Evolutionary conservation across 1,139 yeast species (phyloP).

Genomic region (Suhomyces guaymorum): DNA sequence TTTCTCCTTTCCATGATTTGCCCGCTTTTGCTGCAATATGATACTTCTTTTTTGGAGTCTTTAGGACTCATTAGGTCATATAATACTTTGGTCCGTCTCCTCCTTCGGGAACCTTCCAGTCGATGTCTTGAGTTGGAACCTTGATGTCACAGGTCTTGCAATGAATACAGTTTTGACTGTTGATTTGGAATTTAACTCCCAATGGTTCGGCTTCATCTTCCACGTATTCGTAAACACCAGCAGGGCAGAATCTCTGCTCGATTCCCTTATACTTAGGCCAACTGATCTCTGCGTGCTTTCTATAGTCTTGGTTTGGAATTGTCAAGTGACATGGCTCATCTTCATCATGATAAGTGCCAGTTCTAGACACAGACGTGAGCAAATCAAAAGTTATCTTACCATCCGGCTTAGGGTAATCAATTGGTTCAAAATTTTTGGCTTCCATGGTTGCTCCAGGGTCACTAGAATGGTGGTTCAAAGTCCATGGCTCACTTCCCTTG

Average conservation of each 20-base stretch:
- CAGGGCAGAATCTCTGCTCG: conserved; percentile 93
- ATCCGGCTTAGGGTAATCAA: conserved; percentile 93
- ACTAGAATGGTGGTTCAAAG: conserved; percentile 66
- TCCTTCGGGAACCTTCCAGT: conserved; percentile 97
- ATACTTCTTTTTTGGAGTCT: no score
- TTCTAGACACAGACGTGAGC: conserved; percentile 87
- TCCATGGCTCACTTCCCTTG: conserved; percentile 84
- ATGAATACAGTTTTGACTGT: conserved; percentile 95
- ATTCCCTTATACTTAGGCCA: conserved; percentile 82
- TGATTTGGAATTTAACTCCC: conserved; percentile 87
- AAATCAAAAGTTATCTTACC: conserved; percentile 87
- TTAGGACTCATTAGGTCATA: conserved; percentile 66
- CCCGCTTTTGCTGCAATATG: no score
- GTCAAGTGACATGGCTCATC: conserved; percentile 88
- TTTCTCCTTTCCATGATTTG: no score
- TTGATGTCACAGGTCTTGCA: conserved; percentile 98
- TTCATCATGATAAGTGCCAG: conserved; percentile 95
- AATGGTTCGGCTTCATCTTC: conserved; percentile 58
- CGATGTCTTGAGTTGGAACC: conserved; percentile 90
- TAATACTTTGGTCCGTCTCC: conserved; percentile 97
- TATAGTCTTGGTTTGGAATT: conserved; percentile 70
- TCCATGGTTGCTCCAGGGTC: conserved; percentile 72
- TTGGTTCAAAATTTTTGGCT: conserved; percentile 66
- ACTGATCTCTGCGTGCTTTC: conserved; percentile 63
- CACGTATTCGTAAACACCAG: conserved; percentile 94